Evolutionary conservation across 2,329 filamentous ascomycete genomes (phyloP).

Genomic region (Clathrospora elynae): DNA sequence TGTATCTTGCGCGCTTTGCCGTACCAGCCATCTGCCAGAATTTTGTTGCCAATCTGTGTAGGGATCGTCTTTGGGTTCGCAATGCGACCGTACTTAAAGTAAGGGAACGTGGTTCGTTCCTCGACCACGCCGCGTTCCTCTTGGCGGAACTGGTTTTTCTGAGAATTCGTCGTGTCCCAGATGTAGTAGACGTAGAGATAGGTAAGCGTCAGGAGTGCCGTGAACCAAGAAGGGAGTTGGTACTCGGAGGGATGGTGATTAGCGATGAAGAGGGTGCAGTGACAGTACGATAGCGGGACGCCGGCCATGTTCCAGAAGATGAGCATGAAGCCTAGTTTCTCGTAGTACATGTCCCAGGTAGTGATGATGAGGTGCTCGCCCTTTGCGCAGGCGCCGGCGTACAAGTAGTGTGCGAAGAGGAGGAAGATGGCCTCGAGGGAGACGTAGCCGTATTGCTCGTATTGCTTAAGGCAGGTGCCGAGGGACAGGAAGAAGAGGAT

Average conservation of each 20-base stretch:
- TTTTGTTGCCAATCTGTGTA: conserved; percentile 72
- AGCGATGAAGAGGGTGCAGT: conserved; percentile 88
- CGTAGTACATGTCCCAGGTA: conserved; percentile 96
- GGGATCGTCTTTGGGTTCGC: conserved; percentile 79
- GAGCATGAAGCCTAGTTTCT: conserved; percentile 97
- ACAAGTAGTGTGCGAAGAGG: conserved; percentile 87
- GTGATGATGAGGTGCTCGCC: conserved; percentile 89
- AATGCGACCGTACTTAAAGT: conserved; percentile 85
- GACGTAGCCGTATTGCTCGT: conserved; percentile 83
- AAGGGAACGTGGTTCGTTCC: conserved; percentile 80
- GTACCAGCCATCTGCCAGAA: conserved; percentile 81
- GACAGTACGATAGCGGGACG: conserved; percentile 89
- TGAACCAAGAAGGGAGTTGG: conserved; percentile 71
- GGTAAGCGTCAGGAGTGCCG: conserved; percentile 67
- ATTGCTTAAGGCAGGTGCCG: conserved; percentile 79
- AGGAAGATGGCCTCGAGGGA: conserved; percentile 84
- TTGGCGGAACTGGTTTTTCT: conserved; percentile 90
- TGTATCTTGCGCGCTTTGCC: conserved; percentile 78
- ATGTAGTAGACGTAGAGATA: conserved; percentile 88
- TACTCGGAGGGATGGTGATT: conserved; percentile 81
- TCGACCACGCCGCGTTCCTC: conserved; percentile 72
- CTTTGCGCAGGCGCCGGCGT: conserved; percentile 90
- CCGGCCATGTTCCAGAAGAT: conserved; percentile 97
- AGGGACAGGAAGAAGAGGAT: conserved; percentile 80
- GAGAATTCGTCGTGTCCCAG: conserved; percentile 90